Evolutionary conservation across 1,139 yeast genomes (phyloP), one percentile per base, ranked within the genome.

Genomic region (Pichia sp.): DNA sequence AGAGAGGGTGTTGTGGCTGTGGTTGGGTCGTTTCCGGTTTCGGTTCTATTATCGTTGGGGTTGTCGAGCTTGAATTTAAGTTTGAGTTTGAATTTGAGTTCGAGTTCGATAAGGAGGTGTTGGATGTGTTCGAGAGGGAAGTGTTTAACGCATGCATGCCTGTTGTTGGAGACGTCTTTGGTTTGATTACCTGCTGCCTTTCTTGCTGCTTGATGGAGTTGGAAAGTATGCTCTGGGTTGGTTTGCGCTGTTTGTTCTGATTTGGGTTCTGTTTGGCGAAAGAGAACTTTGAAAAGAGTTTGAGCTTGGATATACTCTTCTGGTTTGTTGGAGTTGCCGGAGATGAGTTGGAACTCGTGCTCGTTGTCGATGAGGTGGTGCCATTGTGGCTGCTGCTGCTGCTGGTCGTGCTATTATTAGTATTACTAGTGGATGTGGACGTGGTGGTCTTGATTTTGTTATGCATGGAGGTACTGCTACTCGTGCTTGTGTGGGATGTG

Each of bases 181-280:
- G 10, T n/a, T 31, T 31, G 17, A 31, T 31, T 7, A n/a, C 7
- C 28, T 12, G 34, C 11, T 35, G 22, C 21, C 33, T 37, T 24
- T 17, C 34, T 38, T 52, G 54, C 11, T 48, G 43, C 34, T 54
- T 58, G 27, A 58, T 40, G 14, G 54, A 48, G 14, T 53, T 42
- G 12, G 60, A 57, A 32, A 55, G 46, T 30, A 50, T 50, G 39
- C 54, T 53, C 32, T 48, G 54, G 4, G 44, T 45, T 32, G 46
- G 38, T 18, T 46, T 55, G 8, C 31, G 11, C 11, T 21, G 34
- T 19, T 31, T 40, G 8, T 28, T 34, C 11, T 42, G 49, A 20
- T 50, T 52, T 4, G 50, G 42, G 21, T 38, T 32, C 34, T 56
- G 57, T 34, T 57, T 55, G 5, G 57, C 49, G 34, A 58, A 58